Conservation (phyloP, 768 basidiomycete species). For the Boletales sp. region DNA sequence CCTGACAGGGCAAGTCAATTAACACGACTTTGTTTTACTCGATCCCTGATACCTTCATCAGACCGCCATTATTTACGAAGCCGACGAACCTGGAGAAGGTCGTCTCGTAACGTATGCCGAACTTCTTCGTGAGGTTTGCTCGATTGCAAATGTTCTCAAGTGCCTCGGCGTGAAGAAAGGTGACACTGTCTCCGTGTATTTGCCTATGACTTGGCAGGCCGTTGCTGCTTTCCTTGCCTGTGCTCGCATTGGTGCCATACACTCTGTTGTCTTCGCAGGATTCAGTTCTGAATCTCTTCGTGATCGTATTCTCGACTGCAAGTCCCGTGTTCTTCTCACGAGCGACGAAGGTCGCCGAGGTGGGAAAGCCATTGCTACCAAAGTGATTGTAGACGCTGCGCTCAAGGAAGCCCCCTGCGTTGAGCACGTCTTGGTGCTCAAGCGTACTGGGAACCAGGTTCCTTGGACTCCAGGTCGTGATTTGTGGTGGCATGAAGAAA, state of each 20-base stretch:
- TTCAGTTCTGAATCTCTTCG: conserved; percentile 94
- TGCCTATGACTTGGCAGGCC: conserved; percentile 95
- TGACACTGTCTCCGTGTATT: conserved; percentile 89
- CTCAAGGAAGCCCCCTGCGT: conserved; percentile 80
- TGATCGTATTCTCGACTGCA: conserved; percentile 88
- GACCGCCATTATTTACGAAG: conserved; percentile 98
- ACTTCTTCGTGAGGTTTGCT: conserved; percentile 86
- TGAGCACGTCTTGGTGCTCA: conserved; percentile 87
- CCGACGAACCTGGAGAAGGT: conserved; percentile 87
- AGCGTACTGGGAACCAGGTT: conserved; percentile 80
- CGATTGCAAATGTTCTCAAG: conserved; percentile 89
- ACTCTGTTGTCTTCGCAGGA: conserved; percentile 97
- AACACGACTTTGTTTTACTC: neutral
- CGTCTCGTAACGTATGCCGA: conserved; percentile 74
- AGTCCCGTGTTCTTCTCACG: conserved; percentile 88
- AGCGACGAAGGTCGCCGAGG: conserved; percentile 93
- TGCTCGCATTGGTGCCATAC: conserved; percentile 93
- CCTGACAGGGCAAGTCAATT: conserved; percentile 63
- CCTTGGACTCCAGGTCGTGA: conserved; percentile 83
- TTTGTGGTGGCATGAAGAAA: conserved; percentile 96
- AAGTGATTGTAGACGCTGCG: conserved; percentile 90
- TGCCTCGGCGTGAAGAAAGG: conserved; percentile 90
- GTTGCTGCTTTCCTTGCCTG: conserved; percentile 97
- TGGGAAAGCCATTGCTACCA: conserved; percentile 92
- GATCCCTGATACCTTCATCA: conserved; percentile 35